Conservation (phyloP, 2,329 filamentous ascomycete species). For the Apiospora sp. region DNA sequence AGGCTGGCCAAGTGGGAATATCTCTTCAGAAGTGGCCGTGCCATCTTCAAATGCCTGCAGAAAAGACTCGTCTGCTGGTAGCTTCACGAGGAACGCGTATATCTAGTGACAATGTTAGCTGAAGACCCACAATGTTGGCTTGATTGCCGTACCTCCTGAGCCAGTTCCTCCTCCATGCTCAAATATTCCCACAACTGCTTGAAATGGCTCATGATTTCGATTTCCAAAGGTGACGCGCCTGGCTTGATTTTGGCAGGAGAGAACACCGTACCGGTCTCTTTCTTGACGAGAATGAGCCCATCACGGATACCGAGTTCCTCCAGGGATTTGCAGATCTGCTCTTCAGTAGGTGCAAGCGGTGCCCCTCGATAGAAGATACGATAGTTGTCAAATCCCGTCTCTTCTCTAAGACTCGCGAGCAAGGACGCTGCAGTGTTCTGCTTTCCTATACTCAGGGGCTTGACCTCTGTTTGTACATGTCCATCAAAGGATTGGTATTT, state of each 20-base stretch:
- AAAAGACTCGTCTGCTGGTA: constrained; percentile 73
- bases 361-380: constrained; percentile 75
- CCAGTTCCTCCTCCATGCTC: constrained; percentile 73
- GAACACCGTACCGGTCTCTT: constrained; percentile 56
- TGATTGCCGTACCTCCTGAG: constrained; percentile 66
- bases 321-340: constrained; percentile 67
- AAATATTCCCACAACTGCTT: constrained; percentile 84
- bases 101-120: constrained; percentile 55
- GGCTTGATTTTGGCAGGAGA: constrained; percentile 55
- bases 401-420: constrained; percentile 69
- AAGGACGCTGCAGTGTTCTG: constrained; percentile 76
- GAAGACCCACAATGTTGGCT: not conserved
- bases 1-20: constrained; percentile 74
- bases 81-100: constrained; percentile 73
- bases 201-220: constrained; percentile 83
- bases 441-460: constrained; percentile 70
- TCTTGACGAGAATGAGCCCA: constrained; percentile 72
- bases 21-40: constrained; percentile 60
- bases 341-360: constrained; percentile 67
- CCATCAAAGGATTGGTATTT: constrained; percentile 79
- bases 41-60: constrained; percentile 65
- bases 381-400: constrained; percentile 80
- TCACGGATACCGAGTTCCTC: constrained; percentile 72
- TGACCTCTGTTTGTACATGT: constrained; percentile 64
- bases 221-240: constrained; percentile 71